Evolutionary conservation across 2,329 filamentous ascomycete genomes (phyloP).

Genomic region (Phoma sp.): DNA sequence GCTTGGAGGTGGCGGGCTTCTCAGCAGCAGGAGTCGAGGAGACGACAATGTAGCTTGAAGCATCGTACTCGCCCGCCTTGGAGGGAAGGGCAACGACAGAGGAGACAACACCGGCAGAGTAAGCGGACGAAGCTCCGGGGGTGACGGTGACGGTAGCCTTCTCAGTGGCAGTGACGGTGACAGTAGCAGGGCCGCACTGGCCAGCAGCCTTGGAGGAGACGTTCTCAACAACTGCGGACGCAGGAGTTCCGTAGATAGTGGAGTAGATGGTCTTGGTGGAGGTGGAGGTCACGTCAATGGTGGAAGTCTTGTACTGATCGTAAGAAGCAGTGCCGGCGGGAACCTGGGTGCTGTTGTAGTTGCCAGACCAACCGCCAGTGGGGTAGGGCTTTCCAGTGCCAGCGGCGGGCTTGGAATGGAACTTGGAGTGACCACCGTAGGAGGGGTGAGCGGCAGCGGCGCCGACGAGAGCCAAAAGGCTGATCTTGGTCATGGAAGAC

Average conservation of each 20-base stretch:
- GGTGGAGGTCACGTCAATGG: conserved; percentile 32
- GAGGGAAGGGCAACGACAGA: conserved; percentile 19
- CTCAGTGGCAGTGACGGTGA: conserved; percentile 50
- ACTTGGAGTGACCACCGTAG: conserved; percentile 37
- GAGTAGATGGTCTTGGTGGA: conserved; percentile 38
- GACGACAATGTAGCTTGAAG: conserved; percentile 16
- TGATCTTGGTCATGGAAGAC: conserved; percentile 48
- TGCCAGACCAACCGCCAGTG: conserved; percentile 39
- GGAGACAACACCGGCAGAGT: conserved; percentile 20
- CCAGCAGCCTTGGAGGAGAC: conserved; percentile 25
- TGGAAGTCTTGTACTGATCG: conserved; percentile 31
- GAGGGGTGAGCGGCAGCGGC: conserved; percentile 50
- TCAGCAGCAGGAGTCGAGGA: conserved; percentile 19
- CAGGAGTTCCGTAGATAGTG: conserved; percentile 28
- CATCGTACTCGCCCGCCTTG: conserved; percentile 18
- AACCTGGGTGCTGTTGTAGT: conserved; percentile 32
- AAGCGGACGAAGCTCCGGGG: conserved; percentile 20
- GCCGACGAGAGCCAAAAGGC: conserved; percentile 52
- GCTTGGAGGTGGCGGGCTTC: conserved; percentile 11
- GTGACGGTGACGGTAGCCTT: conserved; percentile 52
- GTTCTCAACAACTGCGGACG: conserved; percentile 28
- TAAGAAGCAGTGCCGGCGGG: conserved; percentile 31
- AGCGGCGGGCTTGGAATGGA: conserved; percentile 37
- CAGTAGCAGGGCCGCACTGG: conserved; percentile 37
- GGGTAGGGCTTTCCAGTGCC: conserved; percentile 39